Evolutionary conservation across 2,329 filamentous ascomycete genomes (phyloP).

Genomic region (Volutella citrinella): DNA sequence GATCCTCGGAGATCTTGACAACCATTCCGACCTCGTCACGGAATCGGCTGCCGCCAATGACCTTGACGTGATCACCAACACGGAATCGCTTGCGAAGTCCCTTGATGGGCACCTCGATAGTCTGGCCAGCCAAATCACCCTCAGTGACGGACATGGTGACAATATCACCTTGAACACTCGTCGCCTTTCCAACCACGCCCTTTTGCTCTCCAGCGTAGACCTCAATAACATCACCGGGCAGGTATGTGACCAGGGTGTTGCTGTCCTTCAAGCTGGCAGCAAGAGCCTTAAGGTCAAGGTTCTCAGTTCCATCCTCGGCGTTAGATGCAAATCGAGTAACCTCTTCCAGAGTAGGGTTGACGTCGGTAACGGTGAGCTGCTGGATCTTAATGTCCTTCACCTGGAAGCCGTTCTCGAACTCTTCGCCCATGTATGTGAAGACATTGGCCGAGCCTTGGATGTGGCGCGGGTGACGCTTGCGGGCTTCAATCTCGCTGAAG

Average conservation of each 20-base stretch:
- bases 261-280: conserved; percentile 86
- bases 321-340: conserved; percentile 91
- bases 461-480: conserved; percentile 72
- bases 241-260: conserved; percentile 76
- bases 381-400: conserved; percentile 93
- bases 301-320: conserved; percentile 87
- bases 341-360: conserved; percentile 91
- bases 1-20: conserved; percentile 87
- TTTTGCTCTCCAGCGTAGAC: conserved; percentile 95
- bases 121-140: conserved; percentile 77
- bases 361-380: conserved; percentile 78
- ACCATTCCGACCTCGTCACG: conserved; percentile 97
- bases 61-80: conserved; percentile 96
- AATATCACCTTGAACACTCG: conserved; percentile 86
- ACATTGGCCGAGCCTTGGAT: conserved; percentile 68
- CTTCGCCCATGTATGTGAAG: conserved; percentile 83
- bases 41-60: conserved; percentile 92
- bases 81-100: conserved; percentile 89
- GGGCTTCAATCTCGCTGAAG: conserved; percentile 90
- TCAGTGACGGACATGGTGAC: conserved; percentile 83
- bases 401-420: conserved; percentile 89
- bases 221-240: conserved; percentile 93
- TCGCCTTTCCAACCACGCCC: conserved; percentile 81
- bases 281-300: conserved; percentile 86
- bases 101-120: conserved; percentile 89